A percentile compares a stretch with the other conserved stretches of the same genome.
phyloP scores from a whole-genome alignment of 179 eudicot species.

The Spergularia azorica region DNA sequence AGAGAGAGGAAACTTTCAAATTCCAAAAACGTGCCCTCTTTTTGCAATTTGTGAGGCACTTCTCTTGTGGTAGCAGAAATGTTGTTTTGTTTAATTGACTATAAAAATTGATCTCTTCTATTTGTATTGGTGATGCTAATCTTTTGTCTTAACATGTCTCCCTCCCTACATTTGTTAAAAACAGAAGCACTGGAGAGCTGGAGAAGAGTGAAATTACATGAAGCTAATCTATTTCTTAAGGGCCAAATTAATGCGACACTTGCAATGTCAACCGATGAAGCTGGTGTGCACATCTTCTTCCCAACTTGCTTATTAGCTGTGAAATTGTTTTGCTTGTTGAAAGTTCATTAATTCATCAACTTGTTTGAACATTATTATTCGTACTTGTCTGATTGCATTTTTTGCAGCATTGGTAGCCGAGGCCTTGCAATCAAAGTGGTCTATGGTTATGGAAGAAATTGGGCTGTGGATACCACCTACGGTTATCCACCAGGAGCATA shows the following conservation, averaged over 20 bases:
- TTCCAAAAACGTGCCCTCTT: neutral
- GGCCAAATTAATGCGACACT: slow-evolving; percentile 43
- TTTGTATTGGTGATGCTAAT: neutral
- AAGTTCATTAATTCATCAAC: neutral
- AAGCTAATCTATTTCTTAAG: slow-evolving; percentile 43
- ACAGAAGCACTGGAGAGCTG: slow-evolving; percentile 81
- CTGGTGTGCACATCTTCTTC: slow-evolving; percentile 48
- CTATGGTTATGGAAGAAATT: slow-evolving; percentile 59
- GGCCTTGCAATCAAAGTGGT: slow-evolving; percentile 69
- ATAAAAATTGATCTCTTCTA: neutral
- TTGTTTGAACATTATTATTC: neutral
- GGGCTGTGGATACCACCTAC: slow-evolving; percentile 84
- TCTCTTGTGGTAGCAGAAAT: neutral
- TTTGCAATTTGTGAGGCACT: slow-evolving; percentile 3
- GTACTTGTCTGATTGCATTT: slow-evolving; percentile 2
- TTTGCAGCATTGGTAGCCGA: slow-evolving; percentile 52
- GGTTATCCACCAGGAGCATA: slow-evolving; percentile 53
- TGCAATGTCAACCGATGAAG: slow-evolving; percentile 55
- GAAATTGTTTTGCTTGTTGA: neutral
- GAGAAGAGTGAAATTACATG: slow-evolving; percentile 65
- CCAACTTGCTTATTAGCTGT: neutral
- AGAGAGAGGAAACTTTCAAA: too few species aligned
- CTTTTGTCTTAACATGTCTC: slow-evolving; percentile 2
- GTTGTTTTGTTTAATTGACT: neutral
- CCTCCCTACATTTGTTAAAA: neutral